These are phyloP conservation scores for Trypanosoma theileri DNA, from an alignment of 208 protist species.

Conservation along the genomic window DNA sequence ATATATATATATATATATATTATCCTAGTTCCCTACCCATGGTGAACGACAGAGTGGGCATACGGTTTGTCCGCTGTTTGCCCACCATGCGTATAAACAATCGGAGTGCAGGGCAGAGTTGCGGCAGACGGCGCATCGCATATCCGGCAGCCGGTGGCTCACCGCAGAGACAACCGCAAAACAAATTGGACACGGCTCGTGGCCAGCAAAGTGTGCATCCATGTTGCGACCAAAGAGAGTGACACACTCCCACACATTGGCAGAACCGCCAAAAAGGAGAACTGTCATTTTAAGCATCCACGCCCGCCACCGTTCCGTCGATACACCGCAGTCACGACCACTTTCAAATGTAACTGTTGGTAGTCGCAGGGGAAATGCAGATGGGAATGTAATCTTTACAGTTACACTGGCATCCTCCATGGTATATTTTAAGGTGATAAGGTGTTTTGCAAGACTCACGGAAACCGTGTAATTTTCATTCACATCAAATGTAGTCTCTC, in stretches of 20 bases:
- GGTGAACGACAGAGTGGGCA: constrained; percentile 91
- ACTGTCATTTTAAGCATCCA: constrained; percentile 92
- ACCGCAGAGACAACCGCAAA: constrained; percentile 82
- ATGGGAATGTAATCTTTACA: constrained; percentile 72
- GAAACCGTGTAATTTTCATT: constrained; percentile 65
- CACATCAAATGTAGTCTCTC: constrained; percentile 59
- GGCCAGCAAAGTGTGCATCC: constrained; percentile 87
- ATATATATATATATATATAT: constrained; percentile 9
- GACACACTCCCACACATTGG: constrained; percentile 87
- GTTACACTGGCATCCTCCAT: constrained; percentile 80
- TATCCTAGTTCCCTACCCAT: constrained; percentile 52
- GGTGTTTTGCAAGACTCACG: constrained; percentile 54
- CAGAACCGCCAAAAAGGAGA: constrained; percentile 75
- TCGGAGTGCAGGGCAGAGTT: constrained; percentile 86
- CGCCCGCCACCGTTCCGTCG: constrained; percentile 71
- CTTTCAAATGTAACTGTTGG: constrained; percentile 57
- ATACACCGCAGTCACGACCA: constrained; percentile 69
- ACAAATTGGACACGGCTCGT: constrained; percentile 92
- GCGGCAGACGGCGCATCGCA: constrained; percentile 84
- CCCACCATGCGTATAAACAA: constrained; percentile 92
- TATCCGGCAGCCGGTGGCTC: constrained; percentile 80
- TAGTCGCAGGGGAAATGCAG: constrained; percentile 68
- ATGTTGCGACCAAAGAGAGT: constrained; percentile 86
- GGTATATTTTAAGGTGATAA: constrained; percentile 71
- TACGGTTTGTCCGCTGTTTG: constrained; percentile 67